A percentile compares a stretch with the other conserved stretches of the same genome.
Evolutionary conservation across 192 early-diverging fungal species (phyloP).

Genomic region (Entrophospora sp.): DNA sequence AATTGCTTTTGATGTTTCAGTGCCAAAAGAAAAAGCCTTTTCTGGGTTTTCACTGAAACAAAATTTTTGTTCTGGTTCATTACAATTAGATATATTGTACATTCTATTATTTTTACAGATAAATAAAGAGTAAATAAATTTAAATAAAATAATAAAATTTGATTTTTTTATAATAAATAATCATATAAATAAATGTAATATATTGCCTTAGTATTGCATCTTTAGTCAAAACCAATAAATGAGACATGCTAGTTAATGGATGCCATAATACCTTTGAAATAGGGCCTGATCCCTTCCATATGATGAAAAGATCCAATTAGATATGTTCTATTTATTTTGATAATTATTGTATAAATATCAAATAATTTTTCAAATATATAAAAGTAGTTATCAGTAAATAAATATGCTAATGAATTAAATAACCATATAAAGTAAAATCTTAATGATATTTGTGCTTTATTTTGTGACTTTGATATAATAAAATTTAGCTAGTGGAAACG

Average conservation of each 20-base stretch:
- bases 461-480: too few relatives aligned
- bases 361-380: too few relatives aligned
- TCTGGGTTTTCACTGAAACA: slow-evolving; percentile 31
- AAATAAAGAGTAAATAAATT: too few relatives aligned
- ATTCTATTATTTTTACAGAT: slow-evolving; percentile 35
- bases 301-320: slow-evolving; percentile 23
- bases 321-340: slow-evolving; percentile 18
- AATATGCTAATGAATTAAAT: too few relatives aligned
- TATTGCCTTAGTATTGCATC: slow-evolving; percentile 51
- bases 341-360: too few relatives aligned
- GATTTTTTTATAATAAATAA: too few relatives aligned
- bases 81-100: slow-evolving; percentile 54
- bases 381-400: too few relatives aligned
- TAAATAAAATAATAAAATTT: neutral
- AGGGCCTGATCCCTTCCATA: slow-evolving; percentile 24
- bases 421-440: too few relatives aligned
- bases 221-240: slow-evolving; percentile 59
- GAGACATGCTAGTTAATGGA: slow-evolving; percentile 59
- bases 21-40: slow-evolving; percentile 28
- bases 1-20: slow-evolving; percentile 29
- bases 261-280: slow-evolving; percentile 74
- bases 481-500: slow-evolving; percentile 30
- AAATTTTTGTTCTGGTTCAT: slow-evolving; percentile 61
- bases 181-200: neutral
- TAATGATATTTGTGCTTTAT: too few relatives aligned